Base-by-base conservation (phyloP, 352 stramenopile species). In the Phytophthora fragariaefolia region DNA sequence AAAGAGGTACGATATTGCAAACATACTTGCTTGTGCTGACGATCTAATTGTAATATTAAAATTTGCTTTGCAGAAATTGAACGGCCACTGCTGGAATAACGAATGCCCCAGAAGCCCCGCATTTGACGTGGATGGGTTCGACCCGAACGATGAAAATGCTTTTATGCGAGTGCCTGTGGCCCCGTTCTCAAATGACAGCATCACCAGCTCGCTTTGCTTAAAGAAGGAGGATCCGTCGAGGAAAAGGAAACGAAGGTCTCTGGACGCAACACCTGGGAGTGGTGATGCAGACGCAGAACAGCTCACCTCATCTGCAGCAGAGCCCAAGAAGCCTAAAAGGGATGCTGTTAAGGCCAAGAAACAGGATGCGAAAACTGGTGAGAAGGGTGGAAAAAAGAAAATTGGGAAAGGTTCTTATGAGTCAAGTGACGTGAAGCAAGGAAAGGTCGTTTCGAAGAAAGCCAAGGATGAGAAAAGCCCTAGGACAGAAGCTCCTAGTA, bases 1-100 rank as follows among this genome's bases (percentile, higher is more conserved):
- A 94, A 93, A 74, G 85, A 95, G 77, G 85, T 93, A 59, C 13
- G 70, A 59, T 52, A 13, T 28, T 26, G 17, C 43, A 9, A 47
- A 24, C 42, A 18, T n/a, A 28, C 43, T 34, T 68, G 27, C 3
- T 45, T 49, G 6, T 32, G 17, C 13, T 23, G n/a, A 38, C 9
- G 43, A n/a, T 63, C 50, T 66, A 62, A 67, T 57, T 53, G 13
- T 6, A 15, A 5, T 23, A 43, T 58, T 64, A 6, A 52, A 57
- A 12, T 61, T 55, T 50, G 6, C n/a, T 32, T 4, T 48, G 15
- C 26, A 94, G 85, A 83, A 93, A 10, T 50, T 77, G 22, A 68
- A 84, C 38, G 82, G 84, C 2, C 62, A 81, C 8, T 96, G 89
- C 58, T 96, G 87, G 86, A 96, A 96, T 51, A 63, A 76, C 7